phyloP scores from a whole-genome alignment of 225 moss, liverwort and hornwort species.

The Asterella californica region DNA sequence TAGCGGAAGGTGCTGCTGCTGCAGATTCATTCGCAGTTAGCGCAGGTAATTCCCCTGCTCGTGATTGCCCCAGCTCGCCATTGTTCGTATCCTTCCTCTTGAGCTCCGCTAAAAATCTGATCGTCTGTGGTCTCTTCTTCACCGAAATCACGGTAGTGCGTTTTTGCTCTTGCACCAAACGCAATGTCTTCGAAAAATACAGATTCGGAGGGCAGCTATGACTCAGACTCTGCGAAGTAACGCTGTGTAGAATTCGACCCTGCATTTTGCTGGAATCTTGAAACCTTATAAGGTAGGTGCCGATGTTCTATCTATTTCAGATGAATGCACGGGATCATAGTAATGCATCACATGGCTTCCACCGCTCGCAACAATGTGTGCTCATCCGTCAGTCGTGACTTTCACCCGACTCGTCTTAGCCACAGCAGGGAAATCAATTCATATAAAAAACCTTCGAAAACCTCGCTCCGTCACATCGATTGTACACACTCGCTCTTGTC shows the following conservation, averaged over 20 bases:
- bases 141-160: background rate
- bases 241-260: background rate
- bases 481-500: too few species aligned
- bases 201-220: background rate
- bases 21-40: constrained; percentile 6
- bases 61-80: background rate
- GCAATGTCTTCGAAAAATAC: constrained; percentile 4
- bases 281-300: background rate
- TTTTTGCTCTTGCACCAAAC: background rate
- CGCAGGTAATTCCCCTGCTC: background rate
- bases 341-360: background rate
- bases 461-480: background rate
- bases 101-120: constrained; percentile 12
- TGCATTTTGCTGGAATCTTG: background rate
- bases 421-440: background rate
- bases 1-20: background rate
- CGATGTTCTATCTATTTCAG: too few species aligned
- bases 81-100: background rate
- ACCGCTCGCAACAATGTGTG: background rate
- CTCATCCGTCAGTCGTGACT: background rate
- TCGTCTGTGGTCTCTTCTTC: constrained; percentile 20
- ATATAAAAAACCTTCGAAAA: background rate
- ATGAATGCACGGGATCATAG: background rate
- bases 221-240: background rate
- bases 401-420: background rate